Conservation (phyloP, 2,329 filamentous ascomycete species). For the Aschersonia sp. region DNA sequence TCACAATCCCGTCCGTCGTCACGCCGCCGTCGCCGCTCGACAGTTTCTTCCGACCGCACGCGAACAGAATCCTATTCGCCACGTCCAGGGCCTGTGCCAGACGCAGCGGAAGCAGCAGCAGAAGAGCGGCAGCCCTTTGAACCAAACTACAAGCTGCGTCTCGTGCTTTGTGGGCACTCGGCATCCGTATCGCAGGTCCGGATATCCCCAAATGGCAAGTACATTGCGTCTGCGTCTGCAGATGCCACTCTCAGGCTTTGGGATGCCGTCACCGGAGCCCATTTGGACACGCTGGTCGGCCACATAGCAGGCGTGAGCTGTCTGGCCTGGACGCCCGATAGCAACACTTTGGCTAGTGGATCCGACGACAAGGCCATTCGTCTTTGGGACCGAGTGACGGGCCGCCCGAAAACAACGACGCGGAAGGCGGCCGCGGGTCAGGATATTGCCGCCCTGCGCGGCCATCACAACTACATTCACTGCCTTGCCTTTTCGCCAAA, state of each 20-base stretch:
- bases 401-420: constrained; percentile 35
- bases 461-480: constrained; percentile 95
- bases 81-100: too few species aligned
- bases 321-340: constrained; percentile 88
- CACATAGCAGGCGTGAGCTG: constrained; percentile 88
- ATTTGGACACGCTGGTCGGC: constrained; percentile 80
- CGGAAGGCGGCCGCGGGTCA: constrained; percentile 19
- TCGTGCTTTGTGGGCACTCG: constrained; percentile 63
- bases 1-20: constrained; percentile 20
- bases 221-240: constrained; percentile 81
- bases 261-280: constrained; percentile 62
- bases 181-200: constrained; percentile 71
- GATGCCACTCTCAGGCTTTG: constrained; percentile 88
- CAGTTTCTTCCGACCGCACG: constrained; percentile 16
- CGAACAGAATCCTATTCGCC: constrained; percentile 7
- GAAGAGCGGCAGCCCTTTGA: constrained; percentile 31
- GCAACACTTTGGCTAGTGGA: constrained; percentile 72
- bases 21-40: background rate
- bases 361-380: constrained; percentile 94
- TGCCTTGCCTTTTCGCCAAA: constrained; percentile 93
- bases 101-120: too few species aligned
- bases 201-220: constrained; percentile 80
- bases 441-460: constrained; percentile 48
- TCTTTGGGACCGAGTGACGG: constrained; percentile 67
- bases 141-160: constrained; percentile 54